Conservation (phyloP, 108 stramenopile genomes). For the Epipyxis sp. region DNA sequence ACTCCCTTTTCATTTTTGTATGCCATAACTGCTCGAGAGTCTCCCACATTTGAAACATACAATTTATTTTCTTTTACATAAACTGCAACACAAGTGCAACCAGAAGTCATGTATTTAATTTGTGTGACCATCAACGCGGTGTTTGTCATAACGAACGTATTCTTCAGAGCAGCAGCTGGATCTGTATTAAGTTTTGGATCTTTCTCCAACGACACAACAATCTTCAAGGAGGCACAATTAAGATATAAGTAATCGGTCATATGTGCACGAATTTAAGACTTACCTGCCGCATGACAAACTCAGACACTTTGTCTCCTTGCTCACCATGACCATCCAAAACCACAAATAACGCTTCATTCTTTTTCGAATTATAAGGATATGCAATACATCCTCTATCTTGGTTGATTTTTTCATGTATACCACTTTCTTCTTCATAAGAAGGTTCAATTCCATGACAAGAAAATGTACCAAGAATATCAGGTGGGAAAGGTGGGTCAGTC, state of each 20-base stretch:
- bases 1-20: constrained; percentile 32
- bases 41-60: constrained; percentile 79
- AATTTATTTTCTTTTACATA: constrained; percentile 67
- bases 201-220: constrained; percentile 24
- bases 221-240: too few relatives aligned
- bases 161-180: constrained; percentile 13
- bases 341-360: constrained; percentile 72
- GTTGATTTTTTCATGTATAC: constrained; percentile 82
- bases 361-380: constrained; percentile 73
- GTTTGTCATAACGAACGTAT: constrained; percentile 4
- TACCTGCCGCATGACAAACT: constrained; percentile 66
- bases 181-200: constrained; percentile 15
- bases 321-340: constrained; percentile 86
- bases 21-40: constrained; percentile 83
- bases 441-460: constrained; percentile 95
- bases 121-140: constrained; percentile 19
- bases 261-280: constrained; percentile 1
- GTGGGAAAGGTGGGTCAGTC: constrained; percentile 20
- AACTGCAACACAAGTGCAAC: constrained; percentile 84
- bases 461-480: constrained; percentile 64
- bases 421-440: constrained; percentile 59
- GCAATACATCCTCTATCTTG: constrained; percentile 90
- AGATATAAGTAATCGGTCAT: too few relatives aligned
- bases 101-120: constrained; percentile 43
- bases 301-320: constrained; percentile 76